Evolutionary conservation across 2,329 filamentous ascomycete species (phyloP).

Genomic region (Bipolaris cookei): DNA sequence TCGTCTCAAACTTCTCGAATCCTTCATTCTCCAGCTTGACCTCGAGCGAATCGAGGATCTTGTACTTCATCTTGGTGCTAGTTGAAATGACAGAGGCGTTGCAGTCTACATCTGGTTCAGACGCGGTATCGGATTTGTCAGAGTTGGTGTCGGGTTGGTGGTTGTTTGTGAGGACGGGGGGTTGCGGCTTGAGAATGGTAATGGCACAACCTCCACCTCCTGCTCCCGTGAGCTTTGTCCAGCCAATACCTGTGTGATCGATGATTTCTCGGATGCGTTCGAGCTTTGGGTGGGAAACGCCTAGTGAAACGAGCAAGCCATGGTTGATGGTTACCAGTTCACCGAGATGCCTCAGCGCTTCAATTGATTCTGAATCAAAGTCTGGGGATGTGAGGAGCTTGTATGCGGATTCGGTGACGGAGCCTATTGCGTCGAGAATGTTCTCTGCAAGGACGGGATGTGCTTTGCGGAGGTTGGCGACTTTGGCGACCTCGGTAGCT

Average conservation of each 20-base stretch:
- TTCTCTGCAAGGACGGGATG: slow-evolving; percentile 79
- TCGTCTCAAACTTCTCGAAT: slow-evolving; percentile 86
- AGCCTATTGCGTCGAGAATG: slow-evolving; percentile 86
- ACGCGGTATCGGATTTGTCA: slow-evolving; percentile 35
- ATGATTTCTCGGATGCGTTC: slow-evolving; percentile 86
- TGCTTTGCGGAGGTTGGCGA: slow-evolving; percentile 70
- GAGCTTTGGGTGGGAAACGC: slow-evolving; percentile 91
- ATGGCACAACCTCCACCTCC: slow-evolving; percentile 97
- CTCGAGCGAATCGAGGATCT: slow-evolving; percentile 66
- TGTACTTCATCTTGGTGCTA: slow-evolving; percentile 44
- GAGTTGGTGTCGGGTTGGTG: slow-evolving; percentile 27
- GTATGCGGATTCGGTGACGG: slow-evolving; percentile 67
- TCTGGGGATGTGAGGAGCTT: slow-evolving; percentile 63
- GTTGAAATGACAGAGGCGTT: slow-evolving; percentile 41
- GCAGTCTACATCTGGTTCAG: slow-evolving; percentile 35
- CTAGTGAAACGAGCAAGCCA: slow-evolving; percentile 85
- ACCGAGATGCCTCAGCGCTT: slow-evolving; percentile 75
- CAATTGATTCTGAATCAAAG: slow-evolving; percentile 70
- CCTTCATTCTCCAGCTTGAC: slow-evolving; percentile 63
- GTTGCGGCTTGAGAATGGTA: slow-evolving; percentile 76
- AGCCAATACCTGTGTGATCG: slow-evolving; percentile 87
- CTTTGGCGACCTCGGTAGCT: slow-evolving; percentile 83
- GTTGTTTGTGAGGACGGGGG: slow-evolving; percentile 54
- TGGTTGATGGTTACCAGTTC: slow-evolving; percentile 94
- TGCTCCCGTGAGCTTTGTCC: slow-evolving; percentile 96